phyloP scores from a whole-genome alignment of 805 yeast species.

The Metschnikowia lachancei region DNA sequence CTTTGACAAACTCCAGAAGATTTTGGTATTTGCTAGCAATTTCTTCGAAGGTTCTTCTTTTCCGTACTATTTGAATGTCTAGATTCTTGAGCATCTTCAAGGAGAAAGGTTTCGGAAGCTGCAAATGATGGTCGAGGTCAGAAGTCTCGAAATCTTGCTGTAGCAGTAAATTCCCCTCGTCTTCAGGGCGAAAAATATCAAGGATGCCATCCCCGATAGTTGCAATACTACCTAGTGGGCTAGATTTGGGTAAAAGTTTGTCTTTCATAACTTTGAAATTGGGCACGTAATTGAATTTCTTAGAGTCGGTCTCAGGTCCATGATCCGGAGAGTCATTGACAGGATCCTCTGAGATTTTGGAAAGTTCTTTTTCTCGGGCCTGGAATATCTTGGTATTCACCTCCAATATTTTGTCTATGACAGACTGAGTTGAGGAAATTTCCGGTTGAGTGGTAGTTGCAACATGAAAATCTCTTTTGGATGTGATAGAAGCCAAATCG shows the following conservation, averaged over 20 bases:
- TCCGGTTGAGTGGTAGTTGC: constrained; percentile 19
- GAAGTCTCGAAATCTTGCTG: constrained; percentile 8
- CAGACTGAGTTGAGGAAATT: constrained; percentile 9
- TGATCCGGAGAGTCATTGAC: background rate
- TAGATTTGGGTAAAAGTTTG: constrained; percentile 6
- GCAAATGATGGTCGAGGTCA: constrained; percentile 7
- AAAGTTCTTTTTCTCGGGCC: constrained; percentile 6
- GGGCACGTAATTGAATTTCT: constrained; percentile 5
- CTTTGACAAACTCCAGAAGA: constrained; percentile 14
- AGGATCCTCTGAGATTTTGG: background rate
- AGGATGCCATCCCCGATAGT: background rate
- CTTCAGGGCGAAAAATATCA: background rate
- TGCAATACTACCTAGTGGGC: background rate
- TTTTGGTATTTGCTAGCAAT: constrained; percentile 26
- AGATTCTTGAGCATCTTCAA: constrained; percentile 31
- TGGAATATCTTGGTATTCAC: constrained; percentile 11
- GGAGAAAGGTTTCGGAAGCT: constrained; percentile 37
- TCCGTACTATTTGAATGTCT: constrained; percentile 35
- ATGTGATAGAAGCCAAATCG: background rate
- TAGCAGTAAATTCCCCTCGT: constrained; percentile 1
- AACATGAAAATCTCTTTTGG: background rate
- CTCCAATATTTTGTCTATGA: constrained; percentile 17
- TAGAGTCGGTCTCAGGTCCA: background rate
- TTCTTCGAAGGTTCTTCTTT: constrained; percentile 23
- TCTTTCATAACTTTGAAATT: constrained; percentile 8